Evolutionary conservation across 2,329 filamentous ascomycete genomes (phyloP), one percentile per base, ranked within the genome.

Genomic region (Cryphonectria nitschkei): DNA sequence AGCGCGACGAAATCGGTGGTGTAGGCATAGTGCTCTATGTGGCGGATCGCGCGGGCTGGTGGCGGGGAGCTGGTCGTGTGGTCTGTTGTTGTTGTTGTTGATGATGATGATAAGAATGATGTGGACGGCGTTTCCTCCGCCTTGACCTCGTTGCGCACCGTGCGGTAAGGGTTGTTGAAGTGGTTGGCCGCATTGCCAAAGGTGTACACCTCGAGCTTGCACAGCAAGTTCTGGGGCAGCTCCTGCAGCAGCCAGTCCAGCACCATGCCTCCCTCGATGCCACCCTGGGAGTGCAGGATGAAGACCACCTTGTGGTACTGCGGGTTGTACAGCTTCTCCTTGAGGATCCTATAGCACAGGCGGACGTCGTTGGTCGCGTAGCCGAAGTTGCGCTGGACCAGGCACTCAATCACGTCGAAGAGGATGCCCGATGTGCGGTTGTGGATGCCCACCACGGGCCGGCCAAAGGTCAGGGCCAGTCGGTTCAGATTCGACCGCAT

Each of bases 21-120:
- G 77, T 95, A 92, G 2, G 90, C 91, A 76, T 95, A 96, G 79
- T 96, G 93, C 80, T 96, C 93, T 54, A 96, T 90, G 74, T 94
- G 86, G 7, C 87, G 85, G 67, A 95, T 90, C 2, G 87, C 87
- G 56, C 83, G 81, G 72, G 84, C 82, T 6, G 83, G 80, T 11
- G 83, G 79, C 1, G 82, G 77, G 76, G 75, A 1, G 81, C 6
- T n/a, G 26, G 3, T 14, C 19, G 16, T n/a, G 22, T 61, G 32
- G 7, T 2, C 6, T 19, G 52, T 3, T 14, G 62, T 8, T 8
- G 65, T 2, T 70, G 61, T 54, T 67, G 39, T 65, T n/a, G 72
- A 56, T 7, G 67, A 67, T 32, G 64, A 41, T 14, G 69, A 41
- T 14, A 67, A 32, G 34, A 34, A 34, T 34, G 37, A 9, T 39